Base-by-base conservation (phyloP, 495 filamentous ascomycete species). In the Lasiosphaeria miniovina region DNA sequence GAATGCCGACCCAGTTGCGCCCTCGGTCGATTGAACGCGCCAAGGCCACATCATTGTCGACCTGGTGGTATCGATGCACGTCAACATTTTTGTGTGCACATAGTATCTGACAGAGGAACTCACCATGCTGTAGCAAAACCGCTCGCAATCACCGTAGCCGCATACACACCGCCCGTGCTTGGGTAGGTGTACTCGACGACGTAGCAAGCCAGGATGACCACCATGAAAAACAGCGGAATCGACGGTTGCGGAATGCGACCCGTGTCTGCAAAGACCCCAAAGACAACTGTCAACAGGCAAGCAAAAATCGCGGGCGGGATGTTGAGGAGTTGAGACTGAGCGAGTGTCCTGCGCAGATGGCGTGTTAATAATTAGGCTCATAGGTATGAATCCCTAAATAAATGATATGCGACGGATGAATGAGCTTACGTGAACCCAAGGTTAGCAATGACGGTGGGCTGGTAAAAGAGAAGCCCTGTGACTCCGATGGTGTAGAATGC, bases 11-110 rank as follows among this genome's bases (percentile, higher is more conserved):
- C 73, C 75, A 3, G 75, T 78, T 3, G 75, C 72, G 7, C 73
- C 65, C 51, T 69, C 69, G 3, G 75, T 77, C 5, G 74, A 76
- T 51, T 78, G 75, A 0, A 77, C 75, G 15, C 71, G 65, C 69
- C 71, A 74, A 24, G 74, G 74, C 75, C 74, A 78, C 75, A 78
- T 78, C 59, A 75, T 71, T 0, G 74, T 74, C 34, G 65, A 77
- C 43, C 43, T 46, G 38, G 38, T 46, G 5, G 43, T 46, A 14
- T 11, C 8, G 7, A 41, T 8, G 0, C 8, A 41, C 12, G 38
- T 41, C 38, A 7, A 12, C 12, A 41, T 41, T 41, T 7, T 41
- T 7, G 38, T 12, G 7, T 41, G 8, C 2, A 41, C 1, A 8
- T 1, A 12, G 38, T 41, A 41, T 12, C 38, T 41, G 38, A 4